Evolutionary conservation across 768 basidiomycete genomes (phyloP), one percentile per base, ranked within the genome.

Genomic region (Termitomyces sp.): DNA sequence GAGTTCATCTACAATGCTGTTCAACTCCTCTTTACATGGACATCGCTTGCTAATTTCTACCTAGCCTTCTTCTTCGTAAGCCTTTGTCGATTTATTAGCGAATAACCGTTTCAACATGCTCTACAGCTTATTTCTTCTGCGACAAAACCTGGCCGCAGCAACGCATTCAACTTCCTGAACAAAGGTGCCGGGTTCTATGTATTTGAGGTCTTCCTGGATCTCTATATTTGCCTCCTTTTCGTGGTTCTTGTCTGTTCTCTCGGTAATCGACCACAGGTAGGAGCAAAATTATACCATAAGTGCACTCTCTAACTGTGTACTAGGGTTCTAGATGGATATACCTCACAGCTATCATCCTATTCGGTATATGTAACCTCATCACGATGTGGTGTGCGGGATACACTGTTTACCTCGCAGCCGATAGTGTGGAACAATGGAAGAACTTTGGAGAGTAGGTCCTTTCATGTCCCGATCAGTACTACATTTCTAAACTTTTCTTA

Each of bases 11-110:
- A 97, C 76, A 96, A 96, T 65, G 86, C 87, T 2, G 64, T 95
- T 30, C 91, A 95, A 64, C 85, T 98, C 24, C 42, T 97, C 55
- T 97, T 98, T 72, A 90, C 94, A 14, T 98, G 95, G 95, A 95
- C 94, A 9, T 84, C 88, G 16, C 76, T 96, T 44, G 95, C 92
- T 33, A 96, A 95, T 71, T 97, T 94, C 75, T 97, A 93, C 70
- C 79, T 96, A 52, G 91, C 93, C 42, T 95, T 95, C 79, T 95
- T 91, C 82, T 95, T 95, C 73, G 89, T 92, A 65, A 74, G 89
- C 37, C 24, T n/a, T 27, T 7, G 10, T 50, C 16, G 3, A 12
- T n/a, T 65, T 43, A 45, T 49, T 65, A 10, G 66, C 37, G 20
- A 44, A 55, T 16, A 4, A 13, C 26, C 3, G 34, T 20, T 12